Base-by-base conservation (phyloP, 768 basidiomycete species). In the Boletus huronensis region DNA sequence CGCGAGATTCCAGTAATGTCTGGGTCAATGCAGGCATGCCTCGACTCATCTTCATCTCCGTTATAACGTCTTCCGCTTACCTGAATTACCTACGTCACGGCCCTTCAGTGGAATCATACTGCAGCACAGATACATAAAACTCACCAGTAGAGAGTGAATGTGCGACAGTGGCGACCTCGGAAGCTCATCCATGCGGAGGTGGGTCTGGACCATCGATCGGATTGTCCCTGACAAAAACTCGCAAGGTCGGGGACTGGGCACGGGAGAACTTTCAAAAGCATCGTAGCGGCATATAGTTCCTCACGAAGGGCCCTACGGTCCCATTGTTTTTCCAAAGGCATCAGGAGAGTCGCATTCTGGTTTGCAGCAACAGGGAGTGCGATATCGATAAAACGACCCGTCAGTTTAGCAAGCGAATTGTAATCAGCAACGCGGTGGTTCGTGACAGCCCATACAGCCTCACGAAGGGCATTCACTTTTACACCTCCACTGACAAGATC, bases 1-100 rank as follows among this genome's bases (percentile, higher is more conserved):
- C 21, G 79, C 77, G 25, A 81, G 69, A 50, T 69, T 68, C 79
- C 77, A 78, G 48, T 79, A 78, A 47, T 80, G 60, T 81, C 77
- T 76, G 57, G 2, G 39, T 48, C 48, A 49, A 52, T 19, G 42
- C 34, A 52, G 6, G 19, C 54, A 52, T 51, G 55, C 54, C 19
- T 71, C 55, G 60, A 31, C n/a, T n/a, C 21, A 8, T 43, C 36
- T 50, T 67, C 58, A 63, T 60, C 36, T 67, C 57, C 62, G 62
- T 28, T 26, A 50, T 47, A 36, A 53, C 58, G 42, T 58, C 23
- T 50, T 54, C 21, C n/a, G 42, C 63, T 58, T 45, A 62, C 63
- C 66, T 35, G 63, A 59, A 45, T 64, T 70, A 19, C 59, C 59
- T 71, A 17, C 14, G 40, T 49, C 38, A 36, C 29, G 36, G 31